Base-by-base conservation (phyloP, 1,139 yeast genomes). In the Groenewaldozyma sp. region DNA sequence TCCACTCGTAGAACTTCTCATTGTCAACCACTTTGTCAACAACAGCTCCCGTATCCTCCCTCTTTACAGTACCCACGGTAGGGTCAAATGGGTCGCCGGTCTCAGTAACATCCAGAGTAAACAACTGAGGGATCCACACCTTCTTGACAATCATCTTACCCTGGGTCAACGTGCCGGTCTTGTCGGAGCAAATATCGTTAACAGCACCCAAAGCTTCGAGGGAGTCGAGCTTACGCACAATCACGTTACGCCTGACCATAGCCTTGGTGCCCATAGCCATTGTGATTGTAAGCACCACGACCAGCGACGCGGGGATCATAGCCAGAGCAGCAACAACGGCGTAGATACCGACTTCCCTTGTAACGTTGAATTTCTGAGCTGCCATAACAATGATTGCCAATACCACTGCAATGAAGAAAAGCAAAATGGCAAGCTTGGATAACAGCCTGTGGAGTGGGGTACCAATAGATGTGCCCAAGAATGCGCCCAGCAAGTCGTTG, bases 241-340 rank as follows among this genome's bases (percentile, higher is more conserved):
- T 78, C 28, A 82, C 93, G 53, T 80, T 67, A 53, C 79, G 72
- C 36, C 64, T 60, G 31, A 78, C 81, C 93, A 82, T 82, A 13
- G 76, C 81, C 51, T 78, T 80, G 28, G 93, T 82, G 19, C 93
- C 93, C 45, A 81, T 80, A 5, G 93, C 88, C 91, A 82, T 82
- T 3, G 93, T 82, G 46, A 82, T 82, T 13, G 93, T 82, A 45
- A 82, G 70, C 17, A 82, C 93, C 31, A 82, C 93, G 44, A 82
- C 79, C 50, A 82, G 68, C 1, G 88, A 78, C 3, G 88, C 82
- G 2, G 93, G 94, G 53, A 82, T 82, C 91, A 82, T 81, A 2
- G 91, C 77, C 37, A 82, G 67, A 1, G 91, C 91, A 39, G 79
- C 84, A 60, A 87, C 82, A 52, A 82, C 79, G 13, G 94, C 93